phyloP scores from a whole-genome alignment of 2,329 filamentous ascomycete species.

The Phialemoniopsis sp. region DNA sequence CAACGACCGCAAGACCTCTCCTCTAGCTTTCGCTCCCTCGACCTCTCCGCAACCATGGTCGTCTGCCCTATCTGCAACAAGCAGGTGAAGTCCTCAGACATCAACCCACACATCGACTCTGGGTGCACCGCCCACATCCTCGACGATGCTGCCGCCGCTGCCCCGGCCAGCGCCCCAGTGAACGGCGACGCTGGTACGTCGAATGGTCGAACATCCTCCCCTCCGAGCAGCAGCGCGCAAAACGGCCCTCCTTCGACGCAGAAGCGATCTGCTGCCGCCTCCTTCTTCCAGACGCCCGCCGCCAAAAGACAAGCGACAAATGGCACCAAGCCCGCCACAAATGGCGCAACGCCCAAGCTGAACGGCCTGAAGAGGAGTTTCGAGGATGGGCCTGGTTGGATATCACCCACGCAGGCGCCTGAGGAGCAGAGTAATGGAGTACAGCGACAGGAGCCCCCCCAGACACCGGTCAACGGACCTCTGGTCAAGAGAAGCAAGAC shows the following conservation, averaged over 20 bases:
- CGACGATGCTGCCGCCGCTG: conserved; percentile 32
- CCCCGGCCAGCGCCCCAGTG: conserved; percentile 24
- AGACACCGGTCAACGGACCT: conserved; percentile 26
- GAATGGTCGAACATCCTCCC: conserved; percentile 18
- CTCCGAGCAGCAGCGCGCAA: conserved; percentile 27
- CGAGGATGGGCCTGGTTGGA: conserved; percentile 46
- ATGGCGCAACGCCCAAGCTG: conserved; percentile 21
- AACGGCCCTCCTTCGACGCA: conserved; percentile 34
- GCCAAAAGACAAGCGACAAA: conserved; percentile 46
- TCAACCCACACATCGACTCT: conserved; percentile 90
- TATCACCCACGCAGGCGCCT: conserved; percentile 9
- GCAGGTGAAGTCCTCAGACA: conserved; percentile 65
- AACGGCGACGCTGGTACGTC: conserved; percentile 10
- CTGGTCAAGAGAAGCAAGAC: conserved; percentile 63
- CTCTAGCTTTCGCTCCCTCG: not conserved
- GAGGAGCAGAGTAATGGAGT: conserved; percentile 10
- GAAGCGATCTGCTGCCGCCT: conserved; percentile 48
- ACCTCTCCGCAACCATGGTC: conserved; percentile 38
- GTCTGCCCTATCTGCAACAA: conserved; percentile 80
- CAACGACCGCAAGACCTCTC: not conserved
- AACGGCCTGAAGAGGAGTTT: conserved; percentile 46
- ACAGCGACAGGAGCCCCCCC: conserved; percentile 9
- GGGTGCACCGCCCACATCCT: conserved; percentile 67
- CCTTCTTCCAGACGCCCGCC: conserved; percentile 59
- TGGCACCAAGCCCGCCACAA: conserved; percentile 19